phyloP scores from a whole-genome alignment of 768 basidiomycete genomes.

The Kondoa malvinella region DNA sequence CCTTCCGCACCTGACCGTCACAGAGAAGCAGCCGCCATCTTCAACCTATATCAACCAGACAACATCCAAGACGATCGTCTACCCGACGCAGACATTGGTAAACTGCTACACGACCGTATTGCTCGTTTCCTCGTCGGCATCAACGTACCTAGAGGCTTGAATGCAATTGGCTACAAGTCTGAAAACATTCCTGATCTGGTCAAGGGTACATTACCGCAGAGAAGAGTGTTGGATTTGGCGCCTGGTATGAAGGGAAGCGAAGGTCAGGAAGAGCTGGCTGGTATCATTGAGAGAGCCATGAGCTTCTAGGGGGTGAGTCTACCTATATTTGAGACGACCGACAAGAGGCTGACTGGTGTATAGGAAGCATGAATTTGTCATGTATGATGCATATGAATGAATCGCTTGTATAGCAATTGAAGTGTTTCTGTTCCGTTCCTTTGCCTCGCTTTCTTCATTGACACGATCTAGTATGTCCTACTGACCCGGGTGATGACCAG shows the following conservation, averaged over 20 bases:
- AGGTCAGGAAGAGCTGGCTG: conserved; percentile 61
- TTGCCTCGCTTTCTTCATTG: no score
- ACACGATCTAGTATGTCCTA: no score
- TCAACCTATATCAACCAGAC: conserved; percentile 48
- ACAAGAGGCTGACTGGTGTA: no score
- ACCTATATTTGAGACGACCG: no score
- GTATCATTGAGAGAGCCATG: conserved; percentile 42
- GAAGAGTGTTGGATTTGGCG: conserved; percentile 79
- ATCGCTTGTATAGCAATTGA: no score
- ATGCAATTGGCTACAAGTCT: conserved; percentile 49
- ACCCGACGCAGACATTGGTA: conserved; percentile 61
- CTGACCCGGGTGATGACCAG: no score
- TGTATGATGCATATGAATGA: no score
- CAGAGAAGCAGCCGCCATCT: conserved; percentile 70
- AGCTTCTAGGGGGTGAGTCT: conserved; percentile 29
- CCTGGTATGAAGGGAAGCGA: conserved; percentile 74
- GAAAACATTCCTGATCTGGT: conserved; percentile 59
- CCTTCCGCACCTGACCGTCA: conserved; percentile 84
- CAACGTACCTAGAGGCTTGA: conserved; percentile 69
- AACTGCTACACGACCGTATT: conserved; percentile 64
- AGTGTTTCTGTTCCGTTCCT: no score
- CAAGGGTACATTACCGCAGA: conserved; percentile 78
- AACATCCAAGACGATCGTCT: conserved; percentile 41
- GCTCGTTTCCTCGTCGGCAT: conserved; percentile 71
- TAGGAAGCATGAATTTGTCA: no score